Base-by-base conservation (phyloP, 495 filamentous ascomycete species). In the Thermochaetoides thermophila region DNA sequence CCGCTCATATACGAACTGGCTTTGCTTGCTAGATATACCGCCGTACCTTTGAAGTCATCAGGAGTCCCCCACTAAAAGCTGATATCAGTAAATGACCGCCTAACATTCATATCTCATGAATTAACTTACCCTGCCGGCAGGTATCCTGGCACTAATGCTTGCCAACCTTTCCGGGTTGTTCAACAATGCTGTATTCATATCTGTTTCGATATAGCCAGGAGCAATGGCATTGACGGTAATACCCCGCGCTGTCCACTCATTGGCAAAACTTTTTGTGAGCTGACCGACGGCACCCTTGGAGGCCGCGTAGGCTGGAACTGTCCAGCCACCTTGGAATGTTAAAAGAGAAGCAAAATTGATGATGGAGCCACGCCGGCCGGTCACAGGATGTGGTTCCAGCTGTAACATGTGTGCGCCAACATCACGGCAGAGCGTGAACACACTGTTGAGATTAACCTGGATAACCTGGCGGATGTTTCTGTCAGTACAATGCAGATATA, bases 281-380 rank as follows among this genome's bases (percentile, higher is more conserved):
- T 92, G 83, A 12, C 74, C 73, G 1, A 95, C 72, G 3, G 80
- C 86, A 17, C 84, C 85, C 56, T 94, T 94, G 44, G 73, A 76
- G 0, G 87, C 84, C 8, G 86, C 78, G 56, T 94, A 94, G 2
- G 85, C 87, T 0, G 87, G 84, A 1, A 94, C 83, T 0, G 79
- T 93, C 26, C 93, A 63, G 0, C 87, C 86, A 31, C 87, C 86
- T 47, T 94, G 86, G 69, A 91, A 95, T 24, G 78, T 78, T 0
- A 93, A 69, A 8, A 94, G 66, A 1, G 73, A 81, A 4, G 77
- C 84, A 41, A 91, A 70, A 56, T 94, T 95, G 61, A 95, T 78
- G 48, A 94, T 81, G 32, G 68, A 69, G 2, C 86, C 85, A 9
- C 70, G 60, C 3, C 73, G 71, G 9, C 74, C 73, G 1, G 60